A percentile compares a stretch with the other conserved stretches of the same genome.
These are phyloP conservation scores for Leucocoprinus birnbaumii DNA, from an alignment of 768 basidiomycete genomes.

Conservation along the genomic window DNA sequence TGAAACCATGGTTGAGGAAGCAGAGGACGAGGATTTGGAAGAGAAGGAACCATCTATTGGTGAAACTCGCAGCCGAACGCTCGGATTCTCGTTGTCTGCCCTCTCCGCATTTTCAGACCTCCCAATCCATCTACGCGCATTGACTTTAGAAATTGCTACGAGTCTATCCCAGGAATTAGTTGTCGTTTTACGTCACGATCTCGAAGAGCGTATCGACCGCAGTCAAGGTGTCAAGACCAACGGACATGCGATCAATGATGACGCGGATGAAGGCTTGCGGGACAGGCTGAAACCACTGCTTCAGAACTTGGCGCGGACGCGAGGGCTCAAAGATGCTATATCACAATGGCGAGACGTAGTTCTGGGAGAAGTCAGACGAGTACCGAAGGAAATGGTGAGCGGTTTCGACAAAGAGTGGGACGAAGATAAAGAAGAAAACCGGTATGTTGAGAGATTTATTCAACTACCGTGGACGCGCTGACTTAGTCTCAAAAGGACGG, in stretches of 20 bases:
- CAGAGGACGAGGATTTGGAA: not conserved
- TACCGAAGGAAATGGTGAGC: constrained; percentile 56
- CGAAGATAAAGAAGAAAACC: constrained; percentile 19
- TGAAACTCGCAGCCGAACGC: constrained; percentile 17
- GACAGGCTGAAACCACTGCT: constrained; percentile 72
- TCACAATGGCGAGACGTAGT: constrained; percentile 70
- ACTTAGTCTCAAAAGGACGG: constrained; percentile 27
- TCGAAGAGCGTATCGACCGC: constrained; percentile 43
- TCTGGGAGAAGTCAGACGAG: constrained; percentile 52
- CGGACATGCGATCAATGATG: constrained; percentile 9
- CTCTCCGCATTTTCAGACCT: constrained; percentile 73
- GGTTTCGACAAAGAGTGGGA: constrained; percentile 53
- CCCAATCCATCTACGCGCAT: constrained; percentile 64
- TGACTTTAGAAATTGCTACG: constrained; percentile 73
- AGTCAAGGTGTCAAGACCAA: constrained; percentile 11
- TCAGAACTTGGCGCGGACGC: constrained; percentile 73
- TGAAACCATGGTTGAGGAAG: constrained; percentile 7
- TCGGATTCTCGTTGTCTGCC: constrained; percentile 58
- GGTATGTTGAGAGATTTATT: constrained; percentile 6
- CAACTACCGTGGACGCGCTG: not conserved
- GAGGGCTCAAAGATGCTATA: constrained; percentile 65
- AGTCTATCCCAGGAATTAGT: constrained; percentile 79
- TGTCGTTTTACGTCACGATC: constrained; percentile 63
- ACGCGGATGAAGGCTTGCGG: constrained; percentile 41
- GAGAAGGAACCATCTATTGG: no score